These are phyloP conservation scores for Talaromyces nanjingensis DNA, from an alignment of 495 filamentous ascomycete species.

Conservation along the genomic window DNA sequence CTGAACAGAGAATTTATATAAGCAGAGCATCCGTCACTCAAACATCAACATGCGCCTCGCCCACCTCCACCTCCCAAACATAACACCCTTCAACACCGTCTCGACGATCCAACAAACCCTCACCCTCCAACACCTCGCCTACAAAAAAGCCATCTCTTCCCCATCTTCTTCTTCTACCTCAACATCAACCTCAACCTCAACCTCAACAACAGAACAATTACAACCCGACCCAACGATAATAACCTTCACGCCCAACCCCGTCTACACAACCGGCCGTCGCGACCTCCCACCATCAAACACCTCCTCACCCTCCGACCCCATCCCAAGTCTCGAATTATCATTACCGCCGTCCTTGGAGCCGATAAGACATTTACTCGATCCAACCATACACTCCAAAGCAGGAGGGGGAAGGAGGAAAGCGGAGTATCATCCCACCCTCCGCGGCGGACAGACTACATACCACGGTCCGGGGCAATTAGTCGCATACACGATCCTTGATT, in stretches of 20 bases:
- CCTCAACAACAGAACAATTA: neutral
- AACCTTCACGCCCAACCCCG: constrained; percentile 75
- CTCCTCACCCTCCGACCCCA: constrained; percentile 13
- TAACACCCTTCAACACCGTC: constrained; percentile 43
- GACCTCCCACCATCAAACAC: constrained; percentile 55
- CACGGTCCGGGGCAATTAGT: constrained; percentile 92
- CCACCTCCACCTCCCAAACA: constrained; percentile 62
- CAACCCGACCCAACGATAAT: constrained; percentile 63
- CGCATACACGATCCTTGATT: constrained; percentile 79
- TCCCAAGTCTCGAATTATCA: constrained; percentile 19
- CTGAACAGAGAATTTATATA: neutral
- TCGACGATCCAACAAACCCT: constrained; percentile 43
- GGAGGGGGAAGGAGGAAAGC: constrained; percentile 33
- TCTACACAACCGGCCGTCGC: constrained; percentile 86
- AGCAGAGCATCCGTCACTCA: neutral
- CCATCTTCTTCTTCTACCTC: neutral
- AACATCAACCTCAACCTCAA: neutral
- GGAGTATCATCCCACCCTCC: constrained; percentile 59
- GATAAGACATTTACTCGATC: constrained; percentile 21
- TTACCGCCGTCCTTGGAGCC: constrained; percentile 34
- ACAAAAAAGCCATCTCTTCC: constrained; percentile 32
- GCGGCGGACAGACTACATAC: constrained; percentile 90
- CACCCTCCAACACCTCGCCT: constrained; percentile 36
- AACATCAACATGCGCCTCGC: constrained; percentile 42
- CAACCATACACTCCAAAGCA: constrained; percentile 29